phyloP scores from a whole-genome alignment of 371 early-diverging fungal genomes.

The Mucor circinelloides region DNA sequence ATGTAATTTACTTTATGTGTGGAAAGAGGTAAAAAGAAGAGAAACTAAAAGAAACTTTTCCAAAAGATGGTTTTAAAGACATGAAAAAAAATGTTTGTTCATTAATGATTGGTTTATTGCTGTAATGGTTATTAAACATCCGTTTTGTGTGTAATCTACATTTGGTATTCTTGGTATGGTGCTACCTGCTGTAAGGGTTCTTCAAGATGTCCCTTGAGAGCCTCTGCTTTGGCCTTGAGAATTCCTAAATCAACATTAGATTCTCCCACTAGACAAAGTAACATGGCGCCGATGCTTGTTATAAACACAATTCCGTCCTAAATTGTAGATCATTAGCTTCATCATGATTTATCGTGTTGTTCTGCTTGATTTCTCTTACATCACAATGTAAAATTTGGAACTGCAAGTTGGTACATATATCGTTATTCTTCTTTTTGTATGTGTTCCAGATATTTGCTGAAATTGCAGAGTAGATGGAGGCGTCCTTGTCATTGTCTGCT shows the following conservation, averaged over 20 bases:
- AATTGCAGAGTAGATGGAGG: slow-evolving; percentile 72
- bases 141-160: not conserved
- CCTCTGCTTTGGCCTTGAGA: slow-evolving; percentile 70
- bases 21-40: slow-evolving; percentile 16
- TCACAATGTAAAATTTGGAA: slow-evolving; percentile 70
- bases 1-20: slow-evolving; percentile 4
- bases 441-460: slow-evolving; percentile 81
- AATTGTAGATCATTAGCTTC: not conserved
- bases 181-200: slow-evolving; percentile 60
- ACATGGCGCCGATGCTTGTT: slow-evolving; percentile 63
- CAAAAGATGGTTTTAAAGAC: not conserved
- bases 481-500: slow-evolving; percentile 65
- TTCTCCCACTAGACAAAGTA: slow-evolving; percentile 73
- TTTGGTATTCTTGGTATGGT: slow-evolving; percentile 33
- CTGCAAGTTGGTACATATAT: slow-evolving; percentile 41
- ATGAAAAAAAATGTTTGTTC: slow-evolving; percentile 6
- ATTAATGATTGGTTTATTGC: slow-evolving; percentile 12
- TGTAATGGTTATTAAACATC: not conserved
- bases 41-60: slow-evolving; percentile 6
- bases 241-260: slow-evolving; percentile 67
- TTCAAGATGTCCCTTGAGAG: slow-evolving; percentile 59
- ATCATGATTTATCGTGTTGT: not conserved
- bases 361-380: slow-evolving; percentile 33
- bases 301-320: slow-evolving; percentile 71
- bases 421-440: slow-evolving; percentile 60